These are phyloP conservation scores for Thalassiosira sp. DNA, from an alignment of 352 stramenopile genomes.

Conservation along the genomic window DNA sequence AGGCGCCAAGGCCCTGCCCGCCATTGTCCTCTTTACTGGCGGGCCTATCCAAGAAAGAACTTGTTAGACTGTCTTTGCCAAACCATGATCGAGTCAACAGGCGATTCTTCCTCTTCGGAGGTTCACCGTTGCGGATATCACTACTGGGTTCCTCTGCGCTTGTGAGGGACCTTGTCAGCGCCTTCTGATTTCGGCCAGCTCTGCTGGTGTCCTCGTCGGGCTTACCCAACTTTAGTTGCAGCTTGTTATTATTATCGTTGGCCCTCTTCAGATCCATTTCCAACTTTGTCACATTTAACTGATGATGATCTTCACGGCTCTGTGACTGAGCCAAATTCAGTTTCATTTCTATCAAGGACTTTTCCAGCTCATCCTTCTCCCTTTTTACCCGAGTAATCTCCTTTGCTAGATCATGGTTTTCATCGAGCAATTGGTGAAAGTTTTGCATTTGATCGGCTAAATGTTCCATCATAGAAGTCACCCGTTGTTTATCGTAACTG, in stretches of 20 bases:
- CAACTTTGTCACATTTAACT: background rate
- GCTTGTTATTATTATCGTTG: background rate
- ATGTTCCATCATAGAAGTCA: background rate
- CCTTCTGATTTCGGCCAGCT: too few species aligned
- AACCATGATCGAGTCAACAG: background rate
- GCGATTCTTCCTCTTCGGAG: background rate
- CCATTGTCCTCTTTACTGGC: too few species aligned
- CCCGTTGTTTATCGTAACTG: background rate
- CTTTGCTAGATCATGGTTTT: background rate
- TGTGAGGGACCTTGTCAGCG: background rate
- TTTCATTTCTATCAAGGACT: constrained; percentile 11
- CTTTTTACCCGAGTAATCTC: background rate
- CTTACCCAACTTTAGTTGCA: background rate
- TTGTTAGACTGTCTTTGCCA: background rate
- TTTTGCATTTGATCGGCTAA: background rate
- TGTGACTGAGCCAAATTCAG: background rate
- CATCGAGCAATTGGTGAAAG: background rate
- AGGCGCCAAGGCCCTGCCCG: too few species aligned
- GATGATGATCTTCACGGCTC: background rate
- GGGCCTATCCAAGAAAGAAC: background rate
- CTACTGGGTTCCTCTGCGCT: background rate
- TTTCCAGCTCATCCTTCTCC: constrained; percentile 1
- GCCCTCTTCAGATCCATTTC: background rate
- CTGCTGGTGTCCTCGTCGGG: too few species aligned
- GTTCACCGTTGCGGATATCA: background rate